Evolutionary conservation across 192 early-diverging fungal genomes (phyloP).

Genomic region (Umbelopsis sp.): DNA sequence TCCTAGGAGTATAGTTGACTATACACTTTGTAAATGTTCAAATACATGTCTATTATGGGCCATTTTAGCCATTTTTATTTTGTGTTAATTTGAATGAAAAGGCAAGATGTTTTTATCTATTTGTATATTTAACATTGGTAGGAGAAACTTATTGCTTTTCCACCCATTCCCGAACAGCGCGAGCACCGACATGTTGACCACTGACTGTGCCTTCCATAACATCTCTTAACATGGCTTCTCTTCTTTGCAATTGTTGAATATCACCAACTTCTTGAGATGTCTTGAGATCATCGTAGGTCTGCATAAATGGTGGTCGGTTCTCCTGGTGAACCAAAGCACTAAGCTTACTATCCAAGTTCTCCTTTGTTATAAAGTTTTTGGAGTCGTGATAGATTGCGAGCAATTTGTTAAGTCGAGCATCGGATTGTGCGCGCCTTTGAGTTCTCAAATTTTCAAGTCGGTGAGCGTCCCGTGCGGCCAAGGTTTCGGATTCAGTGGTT

Average conservation of each 20-base stretch:
- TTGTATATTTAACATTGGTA: slow-evolving; percentile 8
- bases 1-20: neutral
- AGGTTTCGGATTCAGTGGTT: neutral
- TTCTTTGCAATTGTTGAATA: neutral
- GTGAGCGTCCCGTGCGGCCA: neutral
- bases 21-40: neutral
- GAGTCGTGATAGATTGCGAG: slow-evolving; percentile 13
- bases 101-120: neutral
- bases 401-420: slow-evolving; percentile 15
- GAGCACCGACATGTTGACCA: neutral
- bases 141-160: neutral
- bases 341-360: slow-evolving; percentile 19
- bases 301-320: neutral
- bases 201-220: slow-evolving; percentile 17
- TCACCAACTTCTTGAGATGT: neutral
- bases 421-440: slow-evolving; percentile 18
- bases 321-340: neutral
- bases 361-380: slow-evolving; percentile 14
- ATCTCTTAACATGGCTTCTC: slow-evolving; percentile 5
- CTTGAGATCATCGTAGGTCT: neutral
- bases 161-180: slow-evolving; percentile 10
- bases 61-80: slow-evolving; percentile 1
- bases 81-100: neutral
- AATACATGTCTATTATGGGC: neutral
- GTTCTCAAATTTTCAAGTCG: neutral